Percentiles rank a stretch among this genome's conserved stretches.
Conservation (phyloP, 2,329 filamentous ascomycete species). For the Graphilbum sp. region DNA sequence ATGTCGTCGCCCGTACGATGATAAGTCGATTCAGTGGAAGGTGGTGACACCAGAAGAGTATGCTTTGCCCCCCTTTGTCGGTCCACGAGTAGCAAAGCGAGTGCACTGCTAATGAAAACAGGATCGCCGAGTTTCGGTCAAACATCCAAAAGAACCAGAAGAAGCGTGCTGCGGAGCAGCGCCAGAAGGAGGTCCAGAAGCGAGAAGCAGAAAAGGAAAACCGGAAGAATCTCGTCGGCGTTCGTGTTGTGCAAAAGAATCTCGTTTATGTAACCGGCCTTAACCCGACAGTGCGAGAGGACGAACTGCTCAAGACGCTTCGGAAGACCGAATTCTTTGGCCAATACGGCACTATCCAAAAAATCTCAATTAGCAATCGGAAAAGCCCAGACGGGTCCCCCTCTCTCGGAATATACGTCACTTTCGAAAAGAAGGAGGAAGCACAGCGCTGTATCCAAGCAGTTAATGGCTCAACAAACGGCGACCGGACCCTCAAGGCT, state of each 20-base stretch:
- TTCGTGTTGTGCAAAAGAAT: conserved; percentile 95
- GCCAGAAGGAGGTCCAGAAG: conserved; percentile 91
- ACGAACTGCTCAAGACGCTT: conserved; percentile 78
- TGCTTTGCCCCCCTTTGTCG: background rate
- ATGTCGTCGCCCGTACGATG: conserved; percentile 86
- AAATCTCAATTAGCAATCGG: conserved; percentile 95
- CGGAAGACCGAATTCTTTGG: conserved; percentile 90
- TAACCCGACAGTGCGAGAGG: conserved; percentile 80
- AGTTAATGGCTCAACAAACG: conserved; percentile 85
- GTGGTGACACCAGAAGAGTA: conserved; percentile 84
- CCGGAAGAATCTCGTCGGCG: conserved; percentile 87
- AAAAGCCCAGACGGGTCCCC: conserved; percentile 65
- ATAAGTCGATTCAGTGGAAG: conserved; percentile 95
- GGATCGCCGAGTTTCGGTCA: conserved; percentile 57
- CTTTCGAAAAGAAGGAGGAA: conserved; percentile 82
- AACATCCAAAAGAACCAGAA: conserved; percentile 84
- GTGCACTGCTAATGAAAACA: conserved; percentile 17
- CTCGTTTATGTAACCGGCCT: conserved; percentile 94
- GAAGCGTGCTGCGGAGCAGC: conserved; percentile 64
- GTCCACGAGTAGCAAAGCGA: too few species aligned
- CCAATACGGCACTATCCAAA: conserved; percentile 95
- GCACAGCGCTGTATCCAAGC: conserved; percentile 79
- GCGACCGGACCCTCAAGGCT: conserved; percentile 67
- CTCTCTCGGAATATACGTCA: conserved; percentile 95
- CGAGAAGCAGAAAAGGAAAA: conserved; percentile 91